Base-by-base conservation (phyloP, 1,139 yeast genomes). In the Yarrowia galli region DNA sequence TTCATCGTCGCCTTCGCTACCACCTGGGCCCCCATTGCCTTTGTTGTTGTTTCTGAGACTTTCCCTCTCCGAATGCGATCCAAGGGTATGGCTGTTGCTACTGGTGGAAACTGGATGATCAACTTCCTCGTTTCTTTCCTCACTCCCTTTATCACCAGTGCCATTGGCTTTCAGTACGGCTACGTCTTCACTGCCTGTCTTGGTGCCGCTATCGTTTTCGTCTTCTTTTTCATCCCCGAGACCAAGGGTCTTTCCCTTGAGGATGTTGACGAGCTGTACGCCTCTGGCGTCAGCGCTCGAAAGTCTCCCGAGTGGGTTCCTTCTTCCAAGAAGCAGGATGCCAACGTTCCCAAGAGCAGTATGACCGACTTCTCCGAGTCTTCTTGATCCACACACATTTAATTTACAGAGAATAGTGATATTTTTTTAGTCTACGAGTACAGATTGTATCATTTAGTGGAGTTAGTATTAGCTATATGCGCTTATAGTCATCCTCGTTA, bases 21-120 rank as follows among this genome's bases (percentile, higher is more conserved):
- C 48, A 87, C 96, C 9, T 91, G 97, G 96, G 97, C 93, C 71
- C 95, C 96, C 74, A 86, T 88, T 75, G 88, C 88, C 58, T 92
- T 87, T 85, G 89, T 89, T 68, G 87, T 89, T 73, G 85, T 88
- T 68, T 88, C 95, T 48, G 97, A 91, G 79, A 82, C 89, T 56
- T 91, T 86, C 79, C 93, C 97, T 67, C 82, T 89, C 71, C 86
- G 93, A 74, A 87, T 90, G 72, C 85, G 95, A 80, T 86, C 93
- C 42, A 88, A 89, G 80, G 91, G 92, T 70, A 89, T 91, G 82
- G 88, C 93, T 88, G 73, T 74, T 66, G 73, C 93, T 67, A 82
- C 86, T 53, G 90, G 91, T 35, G 85, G 90, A 43, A 91, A 90
- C 80, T 91, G 96, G 96, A 71, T 89, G 58, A 87, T 88, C 80